Percentiles rank a stretch among this genome's conserved stretches.
These are phyloP conservation scores for Achaetomium macrosporum DNA, from an alignment of 2,329 filamentous ascomycete species.

Conservation along the genomic window DNA sequence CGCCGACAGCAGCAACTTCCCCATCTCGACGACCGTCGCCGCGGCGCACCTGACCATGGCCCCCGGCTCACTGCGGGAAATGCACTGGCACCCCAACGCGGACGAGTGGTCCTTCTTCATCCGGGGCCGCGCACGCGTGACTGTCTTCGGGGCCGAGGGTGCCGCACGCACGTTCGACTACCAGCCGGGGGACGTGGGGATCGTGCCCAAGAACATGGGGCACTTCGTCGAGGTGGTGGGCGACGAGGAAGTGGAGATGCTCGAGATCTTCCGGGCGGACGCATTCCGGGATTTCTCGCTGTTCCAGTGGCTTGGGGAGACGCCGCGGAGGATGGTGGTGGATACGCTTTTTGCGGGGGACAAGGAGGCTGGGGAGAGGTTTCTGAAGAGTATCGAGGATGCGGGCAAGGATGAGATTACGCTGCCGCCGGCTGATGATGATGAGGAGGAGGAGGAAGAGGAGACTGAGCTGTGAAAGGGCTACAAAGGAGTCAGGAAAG, in stretches of 20 bases:
- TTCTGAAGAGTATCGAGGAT: conserved; percentile 55
- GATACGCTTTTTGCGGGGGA: conserved; percentile 63
- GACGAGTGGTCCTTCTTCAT: conserved; percentile 82
- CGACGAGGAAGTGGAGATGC: conserved; percentile 67
- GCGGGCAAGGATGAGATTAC: conserved; percentile 48
- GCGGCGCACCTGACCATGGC: conserved; percentile 66
- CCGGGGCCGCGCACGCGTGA: conserved; percentile 63
- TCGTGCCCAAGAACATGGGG: conserved; percentile 70
- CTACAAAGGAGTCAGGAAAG: not conserved
- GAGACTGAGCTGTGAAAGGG: not conserved
- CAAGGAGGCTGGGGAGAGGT: conserved; percentile 54
- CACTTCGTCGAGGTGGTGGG: conserved; percentile 79
- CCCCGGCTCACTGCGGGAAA: conserved; percentile 67
- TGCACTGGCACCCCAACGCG: conserved; percentile 77
- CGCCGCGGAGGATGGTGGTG: conserved; percentile 57
- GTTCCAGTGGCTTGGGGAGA: conserved; percentile 72
- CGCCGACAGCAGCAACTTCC: conserved; percentile 70
- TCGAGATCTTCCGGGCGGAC: conserved; percentile 69
- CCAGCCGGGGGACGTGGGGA: conserved; percentile 66
- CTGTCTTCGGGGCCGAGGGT: conserved; percentile 65
- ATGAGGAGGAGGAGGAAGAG: not conserved
- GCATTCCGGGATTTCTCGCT: conserved; percentile 68
- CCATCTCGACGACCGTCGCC: conserved; percentile 65
- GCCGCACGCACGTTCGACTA: conserved; percentile 72
- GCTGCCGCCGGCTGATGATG: conserved; percentile 1